Evolutionary conservation across 768 basidiomycete species (phyloP).

Genomic region (Nidularia sp.): DNA sequence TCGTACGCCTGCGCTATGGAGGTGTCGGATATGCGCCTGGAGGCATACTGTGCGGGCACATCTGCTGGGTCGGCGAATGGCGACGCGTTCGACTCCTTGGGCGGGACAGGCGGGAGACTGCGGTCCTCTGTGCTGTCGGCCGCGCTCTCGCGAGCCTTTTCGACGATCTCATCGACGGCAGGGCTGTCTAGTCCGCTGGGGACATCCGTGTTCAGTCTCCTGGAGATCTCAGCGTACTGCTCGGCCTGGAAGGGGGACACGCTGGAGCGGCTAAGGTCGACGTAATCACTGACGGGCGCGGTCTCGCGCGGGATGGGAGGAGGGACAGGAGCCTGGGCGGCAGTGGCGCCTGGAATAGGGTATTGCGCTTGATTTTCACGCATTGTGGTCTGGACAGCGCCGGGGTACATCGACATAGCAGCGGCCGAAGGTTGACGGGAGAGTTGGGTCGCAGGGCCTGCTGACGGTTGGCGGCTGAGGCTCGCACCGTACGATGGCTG

Average conservation of each 20-base stretch:
- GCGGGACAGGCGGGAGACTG: slow-evolving; percentile 19
- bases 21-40: background rate
- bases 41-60: background rate
- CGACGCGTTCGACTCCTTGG: slow-evolving; percentile 7
- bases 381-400: background rate
- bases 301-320: background rate
- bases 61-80: slow-evolving; percentile 23
- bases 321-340: background rate
- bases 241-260: slow-evolving; percentile 73
- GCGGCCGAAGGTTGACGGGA: background rate
- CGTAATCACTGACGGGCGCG: slow-evolving; percentile 39
- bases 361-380: background rate
- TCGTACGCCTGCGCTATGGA: slow-evolving; percentile 20
- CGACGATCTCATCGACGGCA: slow-evolving; percentile 16
- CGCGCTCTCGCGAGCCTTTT: slow-evolving; percentile 5
- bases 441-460: background rate
- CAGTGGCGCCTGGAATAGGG: background rate
- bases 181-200: slow-evolving; percentile 29
- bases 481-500: slow-evolving; percentile 15
- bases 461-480: slow-evolving; percentile 12
- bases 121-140: slow-evolving; percentile 10
- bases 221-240: slow-evolving; percentile 70
- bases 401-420: background rate
- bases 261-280: slow-evolving; percentile 64
- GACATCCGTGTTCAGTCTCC: slow-evolving; percentile 41